These are phyloP conservation scores for Dactylorhiza incarnata DNA, from an alignment of 106 monocot species.

Conservation along the genomic window DNA sequence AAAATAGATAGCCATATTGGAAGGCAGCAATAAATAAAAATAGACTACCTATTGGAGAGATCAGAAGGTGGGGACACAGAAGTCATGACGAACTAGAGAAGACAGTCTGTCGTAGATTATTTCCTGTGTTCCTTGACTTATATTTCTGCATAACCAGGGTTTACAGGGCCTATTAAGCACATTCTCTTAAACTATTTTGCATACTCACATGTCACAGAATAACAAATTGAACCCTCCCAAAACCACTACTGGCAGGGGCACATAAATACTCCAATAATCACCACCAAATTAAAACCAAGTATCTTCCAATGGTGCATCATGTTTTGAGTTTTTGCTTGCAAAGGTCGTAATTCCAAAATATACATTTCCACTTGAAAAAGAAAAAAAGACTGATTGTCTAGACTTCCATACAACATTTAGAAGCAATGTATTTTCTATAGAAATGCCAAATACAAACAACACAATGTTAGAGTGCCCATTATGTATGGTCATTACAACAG, in stretches of 20 bases:
- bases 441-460: neutral
- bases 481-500: neutral
- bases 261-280: neutral
- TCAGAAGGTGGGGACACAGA: conserved; percentile 29
- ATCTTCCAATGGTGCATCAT: neutral
- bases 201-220: neutral
- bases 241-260: neutral
- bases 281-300: neutral
- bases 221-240: neutral
- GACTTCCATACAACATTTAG: neutral
- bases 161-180: neutral
- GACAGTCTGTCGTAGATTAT: neutral
- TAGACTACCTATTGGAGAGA: conserved; percentile 20
- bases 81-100: neutral
- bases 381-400: neutral
- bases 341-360: neutral
- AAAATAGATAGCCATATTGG: neutral
- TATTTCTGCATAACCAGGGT: neutral
- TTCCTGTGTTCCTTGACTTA: neutral
- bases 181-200: neutral
- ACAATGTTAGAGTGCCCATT: neutral
- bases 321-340: neutral
- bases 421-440: neutral
- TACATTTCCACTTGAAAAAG: neutral
- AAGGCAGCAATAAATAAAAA: neutral